Percentiles rank a stretch among this genome's conserved stretches.
Evolutionary conservation across 83 land plant species (phyloP).

Genomic region (Picea abies): DNA sequence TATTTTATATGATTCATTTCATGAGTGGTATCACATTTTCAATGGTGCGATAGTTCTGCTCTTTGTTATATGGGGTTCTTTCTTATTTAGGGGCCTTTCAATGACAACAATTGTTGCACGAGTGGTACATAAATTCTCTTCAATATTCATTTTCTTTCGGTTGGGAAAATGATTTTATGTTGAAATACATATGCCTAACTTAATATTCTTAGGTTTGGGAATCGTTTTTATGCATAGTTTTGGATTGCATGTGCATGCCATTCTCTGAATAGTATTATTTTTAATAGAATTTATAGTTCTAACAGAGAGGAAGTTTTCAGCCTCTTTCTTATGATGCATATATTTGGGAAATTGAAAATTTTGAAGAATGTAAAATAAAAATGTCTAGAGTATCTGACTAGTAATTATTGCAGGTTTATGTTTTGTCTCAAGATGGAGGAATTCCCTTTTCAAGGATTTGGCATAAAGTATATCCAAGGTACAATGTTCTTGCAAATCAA

Average conservation of each 20-base stretch:
- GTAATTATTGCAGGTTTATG: constrained; percentile 63
- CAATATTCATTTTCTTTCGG: neutral
- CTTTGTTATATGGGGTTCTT: constrained; percentile 82
- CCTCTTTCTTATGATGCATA: neutral
- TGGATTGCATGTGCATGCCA: neutral
- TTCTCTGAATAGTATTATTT: neutral
- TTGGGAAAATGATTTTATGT: neutral
- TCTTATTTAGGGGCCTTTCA: constrained; percentile 91
- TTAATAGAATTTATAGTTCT: neutral
- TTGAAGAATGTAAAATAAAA: constrained; percentile 37
- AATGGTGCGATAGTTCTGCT: constrained; percentile 75
- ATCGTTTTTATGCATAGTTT: too few relatives aligned
- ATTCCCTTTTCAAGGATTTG: constrained; percentile 76
- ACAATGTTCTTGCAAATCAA: constrained; percentile 86
- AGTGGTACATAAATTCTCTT: constrained; percentile 52
- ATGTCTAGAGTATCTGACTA: too few relatives aligned
- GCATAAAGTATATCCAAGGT: constrained; percentile 66
- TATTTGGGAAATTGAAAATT: constrained; percentile 10
- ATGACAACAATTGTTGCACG: constrained; percentile 84
- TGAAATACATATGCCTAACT: neutral
- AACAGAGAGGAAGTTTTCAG: neutral
- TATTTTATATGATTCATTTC: constrained; percentile 88
- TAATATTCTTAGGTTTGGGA: neutral
- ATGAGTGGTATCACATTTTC: constrained; percentile 74
- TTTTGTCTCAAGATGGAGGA: constrained; percentile 84